A percentile compares a stretch with the other conserved stretches of the same genome.
Evolutionary conservation across 495 filamentous ascomycete species (phyloP).

Genomic region (Penicillium dipodomyicola): DNA sequence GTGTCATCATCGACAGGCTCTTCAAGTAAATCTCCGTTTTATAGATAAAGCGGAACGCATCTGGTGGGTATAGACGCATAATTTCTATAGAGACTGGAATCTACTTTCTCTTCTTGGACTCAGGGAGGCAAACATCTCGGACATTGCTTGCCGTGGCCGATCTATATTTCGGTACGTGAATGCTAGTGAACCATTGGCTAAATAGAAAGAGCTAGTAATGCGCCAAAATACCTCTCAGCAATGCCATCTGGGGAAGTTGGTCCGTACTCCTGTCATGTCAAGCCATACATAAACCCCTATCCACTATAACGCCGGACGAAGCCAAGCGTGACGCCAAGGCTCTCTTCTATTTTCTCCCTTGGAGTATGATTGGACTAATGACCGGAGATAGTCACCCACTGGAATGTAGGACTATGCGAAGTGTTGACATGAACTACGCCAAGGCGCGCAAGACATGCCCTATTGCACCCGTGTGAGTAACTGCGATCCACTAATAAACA

Average conservation of each 20-base stretch:
- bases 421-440: background rate
- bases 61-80: constrained; percentile 5
- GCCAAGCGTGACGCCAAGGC: background rate
- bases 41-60: background rate
- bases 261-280: constrained; percentile 9
- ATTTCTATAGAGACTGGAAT: background rate
- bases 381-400: background rate
- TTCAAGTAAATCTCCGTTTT: constrained; percentile 26
- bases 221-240: background rate
- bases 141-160: background rate
- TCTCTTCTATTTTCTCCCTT: background rate
- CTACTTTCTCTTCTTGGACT: background rate
- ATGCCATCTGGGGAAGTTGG: background rate
- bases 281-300: background rate
- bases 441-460: background rate
- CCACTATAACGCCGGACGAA: background rate
- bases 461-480: background rate
- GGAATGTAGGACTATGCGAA: background rate
- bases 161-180: background rate
- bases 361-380: background rate
- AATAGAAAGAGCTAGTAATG: background rate
- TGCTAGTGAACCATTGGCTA: background rate
- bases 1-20: constrained; percentile 43
- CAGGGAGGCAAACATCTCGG: background rate
- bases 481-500: background rate